These are phyloP conservation scores for Annulohypoxylon moriforme DNA, from an alignment of 495 filamentous ascomycete genomes.

Conservation along the genomic window DNA sequence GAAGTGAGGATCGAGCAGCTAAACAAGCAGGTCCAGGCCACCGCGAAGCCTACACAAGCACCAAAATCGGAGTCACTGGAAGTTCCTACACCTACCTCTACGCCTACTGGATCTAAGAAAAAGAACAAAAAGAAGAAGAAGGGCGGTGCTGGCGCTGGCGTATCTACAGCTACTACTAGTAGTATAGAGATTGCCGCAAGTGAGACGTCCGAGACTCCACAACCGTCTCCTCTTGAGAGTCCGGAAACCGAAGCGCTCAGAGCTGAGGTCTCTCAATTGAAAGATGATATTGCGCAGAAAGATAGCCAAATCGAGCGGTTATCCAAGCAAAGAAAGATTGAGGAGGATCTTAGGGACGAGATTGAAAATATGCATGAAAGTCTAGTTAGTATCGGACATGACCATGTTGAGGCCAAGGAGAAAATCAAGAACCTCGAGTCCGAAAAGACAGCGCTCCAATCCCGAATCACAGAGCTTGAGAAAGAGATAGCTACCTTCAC, in stretches of 20 bases:
- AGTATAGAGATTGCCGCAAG: constrained; percentile 36
- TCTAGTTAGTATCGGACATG: constrained; percentile 77
- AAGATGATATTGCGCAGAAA: constrained; percentile 74
- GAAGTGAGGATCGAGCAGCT: constrained; percentile 50
- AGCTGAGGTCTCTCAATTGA: constrained; percentile 59
- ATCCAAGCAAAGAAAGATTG: constrained; percentile 72
- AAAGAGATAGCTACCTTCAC: constrained; percentile 64
- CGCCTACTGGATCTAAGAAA: constrained; percentile 67
- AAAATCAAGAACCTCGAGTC: constrained; percentile 69
- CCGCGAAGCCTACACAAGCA: constrained; percentile 13
- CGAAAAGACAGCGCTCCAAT: constrained; percentile 62
- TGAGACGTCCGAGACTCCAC: constrained; percentile 47
- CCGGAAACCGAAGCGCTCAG: constrained; percentile 50
- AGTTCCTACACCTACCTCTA: constrained; percentile 37
- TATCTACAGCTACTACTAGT: constrained; percentile 17
- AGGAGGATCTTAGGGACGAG: constrained; percentile 86
- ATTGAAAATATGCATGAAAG: constrained; percentile 86
- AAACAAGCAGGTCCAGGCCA: constrained; percentile 51
- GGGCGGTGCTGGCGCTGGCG: constrained; percentile 55
- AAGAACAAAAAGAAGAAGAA: constrained; percentile 95
- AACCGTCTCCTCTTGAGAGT: constrained; percentile 41
- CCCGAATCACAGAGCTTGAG: constrained; percentile 73
- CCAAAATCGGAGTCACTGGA: constrained; percentile 16
- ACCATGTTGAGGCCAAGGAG: constrained; percentile 85
- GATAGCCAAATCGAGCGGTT: constrained; percentile 75